Conservation (phyloP, 2,329 filamentous ascomycete species). For the Calonectria pteridis region DNA sequence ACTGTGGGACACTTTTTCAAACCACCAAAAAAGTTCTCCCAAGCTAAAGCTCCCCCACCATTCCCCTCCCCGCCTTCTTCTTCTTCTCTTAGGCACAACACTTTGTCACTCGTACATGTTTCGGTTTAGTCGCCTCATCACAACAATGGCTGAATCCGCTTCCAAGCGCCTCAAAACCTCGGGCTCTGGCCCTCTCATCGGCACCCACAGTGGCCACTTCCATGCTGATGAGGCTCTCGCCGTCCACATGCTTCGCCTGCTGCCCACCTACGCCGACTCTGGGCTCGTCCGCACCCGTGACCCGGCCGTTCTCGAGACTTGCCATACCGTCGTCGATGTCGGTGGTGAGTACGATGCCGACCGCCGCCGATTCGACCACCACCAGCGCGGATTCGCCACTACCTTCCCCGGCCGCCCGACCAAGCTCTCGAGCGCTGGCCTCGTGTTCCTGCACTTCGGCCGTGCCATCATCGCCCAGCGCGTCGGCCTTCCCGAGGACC, state of each 20-base stretch:
- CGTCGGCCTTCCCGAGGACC: conserved; percentile 66
- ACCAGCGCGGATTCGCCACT: conserved; percentile 90
- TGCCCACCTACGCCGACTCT: conserved; percentile 82
- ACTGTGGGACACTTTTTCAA: not conserved
- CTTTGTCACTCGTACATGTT: conserved; percentile 43
- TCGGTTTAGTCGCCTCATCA: conserved; percentile 49
- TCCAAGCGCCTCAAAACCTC: conserved; percentile 88
- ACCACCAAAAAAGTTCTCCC: not conserved
- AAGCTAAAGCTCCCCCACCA: conserved; percentile 8
- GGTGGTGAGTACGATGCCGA: conserved; percentile 89
- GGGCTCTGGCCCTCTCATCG: conserved; percentile 73
- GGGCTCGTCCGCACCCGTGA: conserved; percentile 89
- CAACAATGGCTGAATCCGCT: conserved; percentile 70
- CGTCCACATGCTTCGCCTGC: conserved; percentile 92
- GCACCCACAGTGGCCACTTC: conserved; percentile 98
- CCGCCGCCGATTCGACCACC: conserved; percentile 90
- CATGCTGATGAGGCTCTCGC: conserved; percentile 98
- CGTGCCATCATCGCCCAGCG: conserved; percentile 79
- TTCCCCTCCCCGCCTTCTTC: not conserved
- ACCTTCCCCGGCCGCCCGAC: conserved; percentile 87
- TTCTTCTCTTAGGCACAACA: conserved; percentile 8
- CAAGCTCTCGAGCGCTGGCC: conserved; percentile 92
- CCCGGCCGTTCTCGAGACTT: conserved; percentile 79
- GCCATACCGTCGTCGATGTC: conserved; percentile 98
- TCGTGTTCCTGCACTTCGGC: conserved; percentile 97